phyloP scores from a whole-genome alignment of 208 protist species.

The Leishmania arabica region DNA sequence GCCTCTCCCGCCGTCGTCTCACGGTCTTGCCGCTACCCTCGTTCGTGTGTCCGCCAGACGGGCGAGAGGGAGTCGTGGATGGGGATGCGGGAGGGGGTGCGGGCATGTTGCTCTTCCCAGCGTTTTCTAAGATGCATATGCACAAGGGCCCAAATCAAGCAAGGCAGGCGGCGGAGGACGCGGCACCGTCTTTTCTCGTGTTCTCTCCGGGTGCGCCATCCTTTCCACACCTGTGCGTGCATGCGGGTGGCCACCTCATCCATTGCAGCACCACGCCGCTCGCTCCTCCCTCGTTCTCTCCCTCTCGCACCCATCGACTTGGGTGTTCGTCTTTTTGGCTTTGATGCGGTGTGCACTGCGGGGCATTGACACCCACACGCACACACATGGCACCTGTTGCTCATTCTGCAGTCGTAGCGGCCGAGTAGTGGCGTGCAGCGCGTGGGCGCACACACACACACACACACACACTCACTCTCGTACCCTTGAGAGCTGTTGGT shows the following conservation, averaged over 20 bases:
- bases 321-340: background rate
- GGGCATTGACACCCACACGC: background rate
- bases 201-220: background rate
- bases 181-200: background rate
- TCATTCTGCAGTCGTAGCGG: background rate
- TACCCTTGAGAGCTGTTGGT: background rate
- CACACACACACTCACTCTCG: background rate
- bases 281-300: background rate
- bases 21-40: background rate
- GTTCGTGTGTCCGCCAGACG: background rate
- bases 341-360: background rate
- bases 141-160: background rate
- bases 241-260: background rate
- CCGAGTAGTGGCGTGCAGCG: background rate
- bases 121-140: background rate
- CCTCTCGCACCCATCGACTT: background rate
- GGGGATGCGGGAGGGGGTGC: background rate
- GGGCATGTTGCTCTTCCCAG: background rate
- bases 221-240: background rate
- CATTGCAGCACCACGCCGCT: background rate
- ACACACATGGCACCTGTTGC: background rate
- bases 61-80: background rate
- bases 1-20: background rate
- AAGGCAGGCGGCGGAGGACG: background rate
- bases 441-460: no score